A percentile compares a stretch with the other conserved stretches of the same genome.
phyloP scores from a whole-genome alignment of 1,139 yeast species.

The Williopsis jadinii region DNA sequence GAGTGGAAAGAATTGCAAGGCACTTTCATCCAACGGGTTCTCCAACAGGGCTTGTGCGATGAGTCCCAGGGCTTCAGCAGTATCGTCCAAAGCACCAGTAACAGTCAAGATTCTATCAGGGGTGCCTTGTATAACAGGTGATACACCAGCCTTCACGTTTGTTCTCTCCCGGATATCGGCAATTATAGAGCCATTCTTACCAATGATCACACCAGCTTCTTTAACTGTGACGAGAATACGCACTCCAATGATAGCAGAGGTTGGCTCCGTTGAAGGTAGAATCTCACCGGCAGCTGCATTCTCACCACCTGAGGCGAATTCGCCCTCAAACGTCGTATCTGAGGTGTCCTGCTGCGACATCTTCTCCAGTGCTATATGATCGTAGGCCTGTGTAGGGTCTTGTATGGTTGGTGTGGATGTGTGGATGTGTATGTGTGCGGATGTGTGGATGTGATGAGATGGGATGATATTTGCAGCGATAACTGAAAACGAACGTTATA shows the following conservation, averaged over 20 bases:
- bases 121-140: constrained; percentile 74
- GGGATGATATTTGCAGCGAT: too few species aligned
- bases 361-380: too few species aligned
- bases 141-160: constrained; percentile 82
- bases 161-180: constrained; percentile 73
- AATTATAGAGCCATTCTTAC: constrained; percentile 78
- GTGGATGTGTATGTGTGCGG: too few species aligned
- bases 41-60: constrained; percentile 57
- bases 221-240: constrained; percentile 76
- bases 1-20: constrained; percentile 52
- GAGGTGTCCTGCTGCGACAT: too few species aligned
- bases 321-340: background rate
- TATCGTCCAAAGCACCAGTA: constrained; percentile 69
- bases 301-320: background rate
- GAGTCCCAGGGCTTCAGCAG: constrained; percentile 65
- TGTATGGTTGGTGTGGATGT: too few species aligned
- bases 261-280: constrained; percentile 17
- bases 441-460: too few species aligned
- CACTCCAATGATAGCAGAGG: constrained; percentile 39
- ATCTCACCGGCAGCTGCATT: constrained; percentile 12
- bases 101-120: constrained; percentile 82
- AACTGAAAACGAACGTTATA: too few species aligned
- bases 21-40: constrained; percentile 25
- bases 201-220: constrained; percentile 90
- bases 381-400: too few species aligned